Conservation (phyloP, 768 basidiomycete species). For the Phylloporus sp. region DNA sequence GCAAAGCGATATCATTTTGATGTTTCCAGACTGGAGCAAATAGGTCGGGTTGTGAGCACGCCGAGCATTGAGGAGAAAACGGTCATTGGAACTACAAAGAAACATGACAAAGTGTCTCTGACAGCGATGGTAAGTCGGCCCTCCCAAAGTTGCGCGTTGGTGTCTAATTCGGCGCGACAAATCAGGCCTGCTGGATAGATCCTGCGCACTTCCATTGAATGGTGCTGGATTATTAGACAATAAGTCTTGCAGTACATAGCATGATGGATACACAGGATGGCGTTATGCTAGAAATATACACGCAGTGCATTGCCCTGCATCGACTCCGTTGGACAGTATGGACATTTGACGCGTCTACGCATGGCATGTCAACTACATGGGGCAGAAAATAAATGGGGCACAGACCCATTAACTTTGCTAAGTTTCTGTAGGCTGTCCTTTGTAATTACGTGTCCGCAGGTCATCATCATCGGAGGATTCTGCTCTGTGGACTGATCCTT, state of each 20-base stretch:
- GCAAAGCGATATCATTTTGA: conserved; percentile 55
- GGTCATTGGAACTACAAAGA: conserved; percentile 39
- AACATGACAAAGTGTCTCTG: conserved; percentile 52
- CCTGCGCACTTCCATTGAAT: conserved; percentile 7
- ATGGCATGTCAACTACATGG: neutral
- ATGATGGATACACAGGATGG: conserved; percentile 2
- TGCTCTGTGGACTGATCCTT: conserved; percentile 92
- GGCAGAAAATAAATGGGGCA: conserved; percentile 23
- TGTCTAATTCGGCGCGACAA: conserved; percentile 2
- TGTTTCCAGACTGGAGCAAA: conserved; percentile 41
- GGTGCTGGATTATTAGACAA: no score
- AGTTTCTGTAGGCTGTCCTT: conserved; percentile 88
- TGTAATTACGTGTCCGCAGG: conserved; percentile 92
- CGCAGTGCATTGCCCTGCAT: conserved; percentile 48
- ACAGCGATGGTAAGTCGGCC: conserved; percentile 43
- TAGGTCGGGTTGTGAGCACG: conserved; percentile 56
- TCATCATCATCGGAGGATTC: conserved; percentile 98
- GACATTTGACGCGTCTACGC: conserved; percentile 86
- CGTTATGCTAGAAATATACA: conserved; percentile 52
- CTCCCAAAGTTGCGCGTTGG: neutral
- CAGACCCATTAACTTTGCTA: conserved; percentile 79
- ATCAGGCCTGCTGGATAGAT: conserved; percentile 28
- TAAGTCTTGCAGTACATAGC: conserved; percentile 8
- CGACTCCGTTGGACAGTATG: conserved; percentile 90
- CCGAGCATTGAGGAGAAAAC: conserved; percentile 54